Evolutionary conservation across 257 asterid species (phyloP).

Genomic region (Thymus quinquecostatus): DNA sequence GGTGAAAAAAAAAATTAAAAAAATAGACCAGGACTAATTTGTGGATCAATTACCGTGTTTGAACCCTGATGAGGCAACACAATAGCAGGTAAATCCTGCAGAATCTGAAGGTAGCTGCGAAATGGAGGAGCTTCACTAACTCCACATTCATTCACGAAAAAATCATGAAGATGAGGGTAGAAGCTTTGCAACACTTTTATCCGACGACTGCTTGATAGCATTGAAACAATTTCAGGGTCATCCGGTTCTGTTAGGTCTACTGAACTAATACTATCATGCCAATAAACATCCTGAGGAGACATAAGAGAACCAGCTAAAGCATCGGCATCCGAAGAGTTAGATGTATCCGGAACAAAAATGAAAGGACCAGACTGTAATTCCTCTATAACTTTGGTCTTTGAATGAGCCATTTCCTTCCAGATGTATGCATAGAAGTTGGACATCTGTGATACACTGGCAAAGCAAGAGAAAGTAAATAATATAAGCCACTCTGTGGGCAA

Average conservation of each 20-base stretch:
- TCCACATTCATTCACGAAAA: constrained; percentile 88
- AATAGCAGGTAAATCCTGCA: constrained; percentile 64
- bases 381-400: constrained; percentile 56
- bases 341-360: constrained; percentile 73
- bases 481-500: constrained; percentile 5
- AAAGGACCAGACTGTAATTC: constrained; percentile 70
- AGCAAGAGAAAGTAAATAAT: constrained; percentile 28
- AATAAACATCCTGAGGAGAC: constrained; percentile 74
- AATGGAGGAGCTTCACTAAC: constrained; percentile 71
- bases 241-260: constrained; percentile 46
- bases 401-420: constrained; percentile 70
- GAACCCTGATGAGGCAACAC: constrained; percentile 81
- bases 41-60: constrained; percentile 56
- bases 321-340: constrained; percentile 54
- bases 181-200: constrained; percentile 52
- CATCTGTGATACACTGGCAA: constrained; percentile 83
- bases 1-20: constrained; percentile 13
- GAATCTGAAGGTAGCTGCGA: constrained; percentile 72
- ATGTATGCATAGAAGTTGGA: constrained; percentile 69
- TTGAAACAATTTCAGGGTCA: constrained; percentile 39
- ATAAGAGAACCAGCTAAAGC: constrained; percentile 67
- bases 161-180: constrained; percentile 80
- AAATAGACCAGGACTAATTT: constrained; percentile 1
- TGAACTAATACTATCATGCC: constrained; percentile 72
- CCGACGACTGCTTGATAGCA: constrained; percentile 35